Evolutionary conservation across 2,329 filamentous ascomycete genomes (phyloP), one percentile per base, ranked within the genome.

Genomic region (Sordariomycetes sp.): DNA sequence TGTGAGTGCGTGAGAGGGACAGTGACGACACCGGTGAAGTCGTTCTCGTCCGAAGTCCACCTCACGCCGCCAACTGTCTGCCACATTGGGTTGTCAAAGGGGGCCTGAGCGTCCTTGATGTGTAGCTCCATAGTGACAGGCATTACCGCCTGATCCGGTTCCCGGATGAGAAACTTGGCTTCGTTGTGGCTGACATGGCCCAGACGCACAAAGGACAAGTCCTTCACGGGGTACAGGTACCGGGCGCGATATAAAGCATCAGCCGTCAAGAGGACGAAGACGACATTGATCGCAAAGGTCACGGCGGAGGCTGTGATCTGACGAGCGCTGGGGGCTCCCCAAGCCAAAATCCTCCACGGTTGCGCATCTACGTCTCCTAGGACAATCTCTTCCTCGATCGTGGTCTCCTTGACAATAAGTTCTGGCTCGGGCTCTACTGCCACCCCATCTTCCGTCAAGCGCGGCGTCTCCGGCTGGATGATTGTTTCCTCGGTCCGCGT

Each of bases 131-230:
- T 63, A 1, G 68, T 78, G n/a, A 94, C 59, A 0, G 88, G 87
- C 51, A 94, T 72, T 46, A 82, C 77, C 21, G 70, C 54, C 33
- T 75, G 67, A 45, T 94, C 75, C 1, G 92, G 86, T 55, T 96
- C 92, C 37, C 92, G 75, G 30, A 98, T 68, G 19, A 98, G 63
- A 25, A 98, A 70, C 40, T 78, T 87, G 16, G 87, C 92, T 36
- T 81, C 81, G 0, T 69, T 74, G 14, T 84, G 73, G 5, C 87
- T 94, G 19, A 96, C 81, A 53, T 90, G 90, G 18, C 92, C 92
- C 12, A 94, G 65, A 8, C 92, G 75, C 26, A 85, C 84, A 54
- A 98, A 94, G 0, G 87, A 85, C 9, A 94, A 64, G 43, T 93
- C 79, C 19, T 84, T 63, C 18, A 69, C 77, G 4, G 81, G 77